Conservation (phyloP, 192 early-diverging fungal genomes). For the Backusella liffmaniae region DNA sequence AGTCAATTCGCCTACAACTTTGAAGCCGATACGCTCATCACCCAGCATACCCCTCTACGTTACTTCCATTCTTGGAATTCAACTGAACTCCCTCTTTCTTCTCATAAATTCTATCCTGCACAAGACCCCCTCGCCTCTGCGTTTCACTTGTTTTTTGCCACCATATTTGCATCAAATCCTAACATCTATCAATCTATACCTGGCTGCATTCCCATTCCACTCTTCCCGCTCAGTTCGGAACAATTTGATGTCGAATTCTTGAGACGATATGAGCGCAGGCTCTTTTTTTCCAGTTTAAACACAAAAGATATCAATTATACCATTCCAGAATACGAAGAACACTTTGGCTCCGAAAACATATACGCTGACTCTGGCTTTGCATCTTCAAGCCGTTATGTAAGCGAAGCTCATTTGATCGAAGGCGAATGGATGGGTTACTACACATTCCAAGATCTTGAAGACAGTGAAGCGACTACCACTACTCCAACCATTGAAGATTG, state of each 20-base stretch:
- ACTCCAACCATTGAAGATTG: slow-evolving; percentile 22
- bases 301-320: neutral
- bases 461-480: neutral
- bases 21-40: slow-evolving; percentile 22
- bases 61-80: slow-evolving; percentile 17
- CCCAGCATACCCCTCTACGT: slow-evolving; percentile 20
- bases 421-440: slow-evolving; percentile 46
- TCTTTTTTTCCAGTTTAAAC: slow-evolving; percentile 13
- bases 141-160: slow-evolving; percentile 37
- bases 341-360: slow-evolving; percentile 11
- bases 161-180: slow-evolving; percentile 38
- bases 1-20: slow-evolving; percentile 36
- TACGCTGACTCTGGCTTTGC: slow-evolving; percentile 31
- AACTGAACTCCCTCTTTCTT: slow-evolving; percentile 4
- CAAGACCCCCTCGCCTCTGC: slow-evolving; percentile 29
- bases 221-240: slow-evolving; percentile 22
- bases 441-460: slow-evolving; percentile 31
- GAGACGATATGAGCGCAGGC: slow-evolving; percentile 31
- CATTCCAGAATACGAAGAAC: neutral
- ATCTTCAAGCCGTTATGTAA: slow-evolving; percentile 21
- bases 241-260: slow-evolving; percentile 36
- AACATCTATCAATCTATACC: slow-evolving; percentile 26
- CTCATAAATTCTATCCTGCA: slow-evolving; percentile 30
- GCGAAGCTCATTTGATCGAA: slow-evolving; percentile 34
- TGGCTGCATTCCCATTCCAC: slow-evolving; percentile 28